Base-by-base conservation (phyloP, 164 flowering plant species). In the Chimonanthus praecox region DNA sequence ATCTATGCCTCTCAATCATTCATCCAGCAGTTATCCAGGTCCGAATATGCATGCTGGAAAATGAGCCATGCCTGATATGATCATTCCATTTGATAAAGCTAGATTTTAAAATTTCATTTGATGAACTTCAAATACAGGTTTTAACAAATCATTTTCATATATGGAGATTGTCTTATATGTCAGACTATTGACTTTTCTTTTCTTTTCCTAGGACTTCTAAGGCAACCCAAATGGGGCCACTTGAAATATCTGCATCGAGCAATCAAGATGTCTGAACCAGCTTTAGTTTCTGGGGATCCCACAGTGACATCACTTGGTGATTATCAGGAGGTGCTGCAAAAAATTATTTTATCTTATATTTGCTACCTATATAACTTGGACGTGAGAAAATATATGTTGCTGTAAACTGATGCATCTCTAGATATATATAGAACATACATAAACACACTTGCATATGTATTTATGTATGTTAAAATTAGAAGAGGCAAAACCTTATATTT, bases 201-300 rank as follows among this genome's bases (percentile, higher is more conserved):
- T 68, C 18, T 33, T 33, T 33, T 33, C 33, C 7, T 5, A 45
- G 67, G 44, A 4, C 63, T 9, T 47, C 8, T 68, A 47, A 68
- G 15, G 47, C 70, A 68, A 44, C 70, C 70, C n/a, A 68, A 68
- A 68, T 47, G 70, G 70, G 70, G 70, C 16, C 70, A 68, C 47
- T 47, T 68, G 47, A 68, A 68, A 20, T 51, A 68, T 10, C 70
- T 68, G 16, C 70, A 68, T 68, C 43, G 20, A 11, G 46, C 46
- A 46, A 48, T 49, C 60, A 6, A 49, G 2, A 49, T 60, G 10
- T 18, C 18, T 8, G 71, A 69, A 15, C 15, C 16, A 68, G 8
- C 6, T 45, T 15, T 68, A 10, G 7, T 20, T 15, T 16, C 47
- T 68, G 70, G 70, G 6, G 51, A 11, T 7, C 47, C 18, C 7